Conservation (phyloP, 345 rosid genomes). For the Raphanus raphanistrum region DNA sequence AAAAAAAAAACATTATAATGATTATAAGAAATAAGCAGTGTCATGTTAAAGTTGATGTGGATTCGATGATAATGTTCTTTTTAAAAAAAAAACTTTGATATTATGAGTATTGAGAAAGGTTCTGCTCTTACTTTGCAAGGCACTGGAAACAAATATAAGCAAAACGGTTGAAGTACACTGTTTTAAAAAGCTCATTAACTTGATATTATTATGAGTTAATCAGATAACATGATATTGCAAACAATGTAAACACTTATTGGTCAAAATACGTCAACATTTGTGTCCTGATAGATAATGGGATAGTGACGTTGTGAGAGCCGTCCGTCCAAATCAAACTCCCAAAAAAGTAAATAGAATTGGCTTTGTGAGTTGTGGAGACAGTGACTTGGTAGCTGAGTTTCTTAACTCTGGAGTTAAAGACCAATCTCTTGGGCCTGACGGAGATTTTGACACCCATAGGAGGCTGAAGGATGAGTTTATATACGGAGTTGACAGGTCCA, state of each 20-base stretch:
- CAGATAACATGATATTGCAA: background rate
- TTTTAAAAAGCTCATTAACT: background rate
- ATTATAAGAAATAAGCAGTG: too few relatives aligned
- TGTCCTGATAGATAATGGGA: slow-evolving; percentile 50
- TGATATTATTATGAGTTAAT: background rate
- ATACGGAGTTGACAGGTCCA: slow-evolving; percentile 39
- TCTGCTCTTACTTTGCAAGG: background rate
- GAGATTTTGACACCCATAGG: slow-evolving; percentile 35
- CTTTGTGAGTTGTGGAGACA: slow-evolving; percentile 30
- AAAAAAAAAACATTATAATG: too few relatives aligned
- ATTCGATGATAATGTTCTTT: too few relatives aligned
- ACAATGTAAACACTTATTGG: slow-evolving; percentile 17
- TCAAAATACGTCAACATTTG: slow-evolving; percentile 25
- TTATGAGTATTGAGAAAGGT: background rate
- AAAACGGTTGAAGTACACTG: background rate
- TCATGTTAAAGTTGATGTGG: too few relatives aligned
- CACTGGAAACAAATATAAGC: background rate
- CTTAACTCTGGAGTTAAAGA: slow-evolving; percentile 28
- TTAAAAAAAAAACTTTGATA: background rate
- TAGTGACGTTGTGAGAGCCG: slow-evolving; percentile 37
- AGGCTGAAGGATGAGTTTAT: slow-evolving; percentile 25
- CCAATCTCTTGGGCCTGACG: slow-evolving; percentile 28
- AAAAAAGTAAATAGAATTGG: slow-evolving; percentile 44
- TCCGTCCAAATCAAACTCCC: slow-evolving; percentile 48
- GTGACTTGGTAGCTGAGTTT: slow-evolving; percentile 30